phyloP scores from a whole-genome alignment of 129 eudicot genomes.

The Sambucus nigra region DNA sequence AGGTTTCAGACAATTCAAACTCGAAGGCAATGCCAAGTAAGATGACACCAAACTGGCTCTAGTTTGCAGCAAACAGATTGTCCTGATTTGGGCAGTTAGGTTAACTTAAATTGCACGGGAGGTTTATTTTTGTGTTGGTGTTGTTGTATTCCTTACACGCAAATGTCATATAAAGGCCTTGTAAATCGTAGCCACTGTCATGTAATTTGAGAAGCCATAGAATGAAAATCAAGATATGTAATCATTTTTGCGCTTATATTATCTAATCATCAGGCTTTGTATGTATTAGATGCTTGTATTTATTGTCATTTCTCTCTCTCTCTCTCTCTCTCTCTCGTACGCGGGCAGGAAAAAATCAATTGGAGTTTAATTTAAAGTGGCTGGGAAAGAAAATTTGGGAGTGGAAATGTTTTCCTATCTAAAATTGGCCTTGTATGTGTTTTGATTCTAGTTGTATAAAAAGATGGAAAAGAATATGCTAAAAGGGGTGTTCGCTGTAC shows the following conservation, averaged over 20 bases:
- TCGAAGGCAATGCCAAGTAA: constrained; percentile 29
- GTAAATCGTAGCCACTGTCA: constrained; percentile 14
- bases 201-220: constrained; percentile 6
- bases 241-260: neutral
- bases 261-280: neutral
- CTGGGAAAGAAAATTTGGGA: too few species aligned
- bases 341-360: too few species aligned
- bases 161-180: constrained; percentile 3
- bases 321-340: neutral
- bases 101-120: too few species aligned
- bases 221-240: constrained; percentile 1
- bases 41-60: constrained; percentile 46
- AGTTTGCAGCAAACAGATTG: neutral
- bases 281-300: neutral
- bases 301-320: too few species aligned
- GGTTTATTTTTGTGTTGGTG: neutral
- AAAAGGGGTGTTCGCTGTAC: too few species aligned
- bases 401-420: too few species aligned
- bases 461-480: too few species aligned
- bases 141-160: neutral
- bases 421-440: too few species aligned
- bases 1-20: constrained; percentile 39
- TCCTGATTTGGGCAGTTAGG: too few species aligned
- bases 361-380: too few species aligned
- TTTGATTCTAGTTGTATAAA: too few species aligned